phyloP scores from a whole-genome alignment of 352 stramenopile genomes.

The Stramenopiles sp. region DNA sequence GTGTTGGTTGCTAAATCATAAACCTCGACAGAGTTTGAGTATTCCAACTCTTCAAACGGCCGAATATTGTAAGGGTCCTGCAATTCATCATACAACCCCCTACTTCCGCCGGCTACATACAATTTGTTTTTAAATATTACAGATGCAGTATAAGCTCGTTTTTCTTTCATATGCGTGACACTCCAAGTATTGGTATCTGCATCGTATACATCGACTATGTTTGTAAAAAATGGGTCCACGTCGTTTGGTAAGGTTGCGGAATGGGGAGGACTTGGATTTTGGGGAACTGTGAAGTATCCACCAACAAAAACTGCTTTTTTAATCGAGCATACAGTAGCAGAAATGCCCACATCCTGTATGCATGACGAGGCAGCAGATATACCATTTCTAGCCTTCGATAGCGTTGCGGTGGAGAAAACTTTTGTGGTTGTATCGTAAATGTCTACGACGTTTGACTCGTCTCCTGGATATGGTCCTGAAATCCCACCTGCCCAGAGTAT shows the following conservation, averaged over 20 bases:
- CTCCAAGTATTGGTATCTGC: neutral
- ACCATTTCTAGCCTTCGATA: neutral
- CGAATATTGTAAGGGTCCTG: no score
- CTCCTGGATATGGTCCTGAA: neutral
- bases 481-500: neutral
- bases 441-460: neutral
- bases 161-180: neutral
- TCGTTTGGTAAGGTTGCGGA: neutral
- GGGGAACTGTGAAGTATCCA: neutral
- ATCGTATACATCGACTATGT: neutral
- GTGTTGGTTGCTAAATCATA: neutral
- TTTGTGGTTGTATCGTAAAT: neutral
- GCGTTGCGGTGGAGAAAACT: neutral
- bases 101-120: neutral
- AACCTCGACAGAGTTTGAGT: neutral
- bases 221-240: neutral
- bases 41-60: neutral
- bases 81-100: no score
- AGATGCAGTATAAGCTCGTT: neutral
- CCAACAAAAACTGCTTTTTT: constrained; percentile 3
- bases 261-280: neutral
- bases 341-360: neutral
- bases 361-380: neutral
- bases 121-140: neutral
- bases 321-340: neutral